phyloP scores from a whole-genome alignment of 139 green algal genomes.

The Raphidocelis subcapitata region DNA sequence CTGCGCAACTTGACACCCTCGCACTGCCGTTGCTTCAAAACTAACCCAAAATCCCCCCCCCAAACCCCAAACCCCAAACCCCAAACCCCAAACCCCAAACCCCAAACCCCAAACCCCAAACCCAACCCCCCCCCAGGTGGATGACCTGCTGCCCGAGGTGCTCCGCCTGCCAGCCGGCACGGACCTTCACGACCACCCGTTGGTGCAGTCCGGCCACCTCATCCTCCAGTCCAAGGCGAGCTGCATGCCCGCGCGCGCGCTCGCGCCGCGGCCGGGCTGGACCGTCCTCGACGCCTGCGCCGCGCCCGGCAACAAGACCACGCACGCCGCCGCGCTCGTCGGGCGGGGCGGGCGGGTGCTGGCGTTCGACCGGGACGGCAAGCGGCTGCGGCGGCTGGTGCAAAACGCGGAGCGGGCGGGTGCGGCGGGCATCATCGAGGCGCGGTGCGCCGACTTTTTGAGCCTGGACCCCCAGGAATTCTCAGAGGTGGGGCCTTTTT shows the following conservation, averaged over 20 bases:
- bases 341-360: slow-evolving; percentile 56
- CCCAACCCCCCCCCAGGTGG: slow-evolving; percentile 5
- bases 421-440: slow-evolving; percentile 43
- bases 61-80: too few species aligned
- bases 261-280: slow-evolving; percentile 77
- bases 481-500: slow-evolving; percentile 29
- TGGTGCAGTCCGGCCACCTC: slow-evolving; percentile 73
- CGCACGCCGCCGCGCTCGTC: slow-evolving; percentile 85
- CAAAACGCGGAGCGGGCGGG: slow-evolving; percentile 59
- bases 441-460: slow-evolving; percentile 79
- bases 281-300: slow-evolving; percentile 91
- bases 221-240: slow-evolving; percentile 84
- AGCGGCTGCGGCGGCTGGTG: slow-evolving; percentile 67
- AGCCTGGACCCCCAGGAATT: slow-evolving; percentile 49
- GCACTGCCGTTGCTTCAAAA: too few species aligned
- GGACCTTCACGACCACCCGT: slow-evolving; percentile 84
- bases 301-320: slow-evolving; percentile 98
- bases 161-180: slow-evolving; percentile 82
- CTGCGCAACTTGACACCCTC: too few species aligned
- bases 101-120: not conserved
- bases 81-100: too few species aligned
- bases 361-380: slow-evolving; percentile 84
- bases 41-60: too few species aligned
- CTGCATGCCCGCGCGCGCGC: slow-evolving; percentile 86
- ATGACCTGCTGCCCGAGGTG: slow-evolving; percentile 78